phyloP scores from a whole-genome alignment of 2,329 filamentous ascomycete genomes.

The Aspergillus ustus region DNA sequence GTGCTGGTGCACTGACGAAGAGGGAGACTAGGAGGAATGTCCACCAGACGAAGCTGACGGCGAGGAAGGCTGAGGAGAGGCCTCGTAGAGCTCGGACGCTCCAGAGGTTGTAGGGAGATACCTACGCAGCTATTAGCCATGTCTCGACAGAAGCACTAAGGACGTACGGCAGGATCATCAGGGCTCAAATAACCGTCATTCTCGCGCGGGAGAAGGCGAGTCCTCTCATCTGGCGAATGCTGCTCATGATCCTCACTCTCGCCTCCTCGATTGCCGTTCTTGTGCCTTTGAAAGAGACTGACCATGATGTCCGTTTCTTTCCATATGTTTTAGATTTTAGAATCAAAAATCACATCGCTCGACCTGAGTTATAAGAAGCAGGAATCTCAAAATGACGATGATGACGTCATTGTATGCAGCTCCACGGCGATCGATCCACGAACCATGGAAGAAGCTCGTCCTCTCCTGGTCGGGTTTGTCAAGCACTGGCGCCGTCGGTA shows the following conservation, averaged over 20 bases:
- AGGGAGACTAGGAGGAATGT: constrained; percentile 82
- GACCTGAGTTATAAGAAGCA: background rate
- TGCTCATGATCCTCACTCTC: constrained; percentile 32
- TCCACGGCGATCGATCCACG: background rate
- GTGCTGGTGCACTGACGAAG: constrained; percentile 86
- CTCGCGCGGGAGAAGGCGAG: constrained; percentile 71
- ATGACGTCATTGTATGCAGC: constrained; percentile 14
- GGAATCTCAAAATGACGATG: background rate
- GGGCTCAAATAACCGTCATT: constrained; percentile 69
- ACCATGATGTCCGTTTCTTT: constrained; percentile 44
- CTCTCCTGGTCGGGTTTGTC: background rate
- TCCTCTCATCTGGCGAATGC: constrained; percentile 59
- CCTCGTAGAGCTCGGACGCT: constrained; percentile 80
- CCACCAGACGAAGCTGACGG: constrained; percentile 90
- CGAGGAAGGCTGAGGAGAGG: constrained; percentile 75
- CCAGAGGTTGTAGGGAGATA: constrained; percentile 94
- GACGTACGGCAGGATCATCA: constrained; percentile 76
- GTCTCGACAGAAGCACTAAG: background rate
- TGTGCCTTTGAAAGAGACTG: constrained; percentile 57
- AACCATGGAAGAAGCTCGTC: constrained; percentile 12
- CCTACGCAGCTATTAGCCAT: constrained; percentile 40
- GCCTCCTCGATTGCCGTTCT: constrained; percentile 41
- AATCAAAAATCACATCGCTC: background rate
- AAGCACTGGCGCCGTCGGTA: background rate
- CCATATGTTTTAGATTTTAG: background rate